Conservation (phyloP, 306 rosid genomes). For the Cucurbita moschata region DNA sequence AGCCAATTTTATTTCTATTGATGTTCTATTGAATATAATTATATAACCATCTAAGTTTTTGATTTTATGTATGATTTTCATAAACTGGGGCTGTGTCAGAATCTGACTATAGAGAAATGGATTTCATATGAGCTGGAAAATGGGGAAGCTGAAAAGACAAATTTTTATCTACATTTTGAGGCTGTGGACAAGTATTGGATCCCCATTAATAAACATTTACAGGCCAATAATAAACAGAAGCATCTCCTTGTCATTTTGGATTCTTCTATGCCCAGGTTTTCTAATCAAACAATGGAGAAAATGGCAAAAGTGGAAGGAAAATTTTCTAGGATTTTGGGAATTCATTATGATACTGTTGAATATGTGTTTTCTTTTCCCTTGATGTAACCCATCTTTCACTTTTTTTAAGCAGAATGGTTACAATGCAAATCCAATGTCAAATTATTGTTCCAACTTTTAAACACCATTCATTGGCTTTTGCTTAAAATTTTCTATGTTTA, state of each 20-base stretch:
- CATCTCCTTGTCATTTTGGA: slow-evolving; percentile 6
- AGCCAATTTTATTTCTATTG: neutral
- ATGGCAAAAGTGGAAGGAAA: neutral
- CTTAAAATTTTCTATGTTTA: neutral
- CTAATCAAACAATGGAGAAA: neutral
- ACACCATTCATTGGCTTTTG: neutral
- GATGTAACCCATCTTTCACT: neutral
- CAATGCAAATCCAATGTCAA: neutral
- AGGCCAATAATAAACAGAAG: neutral
- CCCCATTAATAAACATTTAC: neutral
- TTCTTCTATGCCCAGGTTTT: neutral
- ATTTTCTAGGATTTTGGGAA: neutral
- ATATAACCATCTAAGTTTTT: neutral
- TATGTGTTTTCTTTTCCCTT: neutral
- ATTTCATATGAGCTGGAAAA: neutral
- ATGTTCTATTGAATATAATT: neutral
- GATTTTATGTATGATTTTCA: neutral
- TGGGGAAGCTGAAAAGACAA: neutral
- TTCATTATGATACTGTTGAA: neutral
- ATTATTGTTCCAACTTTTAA: neutral
- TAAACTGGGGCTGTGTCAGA: neutral
- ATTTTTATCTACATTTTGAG: neutral
- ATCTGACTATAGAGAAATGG: neutral
- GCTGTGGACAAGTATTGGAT: neutral
- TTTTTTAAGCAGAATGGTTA: neutral